These are phyloP conservation scores for Plasmodium yoelii DNA, from an alignment of 169 alveolate species.

Conservation along the genomic window DNA sequence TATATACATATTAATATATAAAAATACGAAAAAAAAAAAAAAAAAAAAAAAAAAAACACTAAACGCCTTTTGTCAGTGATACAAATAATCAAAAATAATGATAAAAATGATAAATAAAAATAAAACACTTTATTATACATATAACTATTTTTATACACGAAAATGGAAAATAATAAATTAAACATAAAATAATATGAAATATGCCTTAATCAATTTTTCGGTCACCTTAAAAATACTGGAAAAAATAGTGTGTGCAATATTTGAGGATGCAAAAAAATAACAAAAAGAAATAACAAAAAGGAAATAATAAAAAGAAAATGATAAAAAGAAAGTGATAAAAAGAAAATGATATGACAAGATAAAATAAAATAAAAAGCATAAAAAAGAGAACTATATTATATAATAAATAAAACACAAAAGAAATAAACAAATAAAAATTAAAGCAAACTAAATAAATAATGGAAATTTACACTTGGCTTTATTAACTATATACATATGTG, in stretches of 20 bases:
- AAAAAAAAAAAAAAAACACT: neutral
- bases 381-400: neutral
- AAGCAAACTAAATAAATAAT: neutral
- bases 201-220: slow-evolving; percentile 20
- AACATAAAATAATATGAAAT: too few relatives aligned
- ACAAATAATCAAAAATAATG: too few relatives aligned
- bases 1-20: neutral
- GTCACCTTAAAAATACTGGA: slow-evolving; percentile 3
- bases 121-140: too few relatives aligned
- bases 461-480: neutral
- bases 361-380: neutral
- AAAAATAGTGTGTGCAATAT: neutral
- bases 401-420: neutral
- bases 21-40: neutral
- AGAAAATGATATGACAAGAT: too few relatives aligned
- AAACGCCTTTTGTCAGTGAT: too few relatives aligned
- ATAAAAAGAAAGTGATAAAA: too few relatives aligned
- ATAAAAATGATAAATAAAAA: too few relatives aligned
- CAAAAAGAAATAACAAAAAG: slow-evolving; percentile 25
- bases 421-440: neutral
- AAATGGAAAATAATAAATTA: too few relatives aligned
- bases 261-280: neutral
- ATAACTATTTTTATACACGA: too few relatives aligned
- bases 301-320: too few relatives aligned
- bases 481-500: too few relatives aligned